These are phyloP conservation scores for Metschnikowia chrysomelidarum DNA, from an alignment of 805 yeast species.

Conservation along the genomic window DNA sequence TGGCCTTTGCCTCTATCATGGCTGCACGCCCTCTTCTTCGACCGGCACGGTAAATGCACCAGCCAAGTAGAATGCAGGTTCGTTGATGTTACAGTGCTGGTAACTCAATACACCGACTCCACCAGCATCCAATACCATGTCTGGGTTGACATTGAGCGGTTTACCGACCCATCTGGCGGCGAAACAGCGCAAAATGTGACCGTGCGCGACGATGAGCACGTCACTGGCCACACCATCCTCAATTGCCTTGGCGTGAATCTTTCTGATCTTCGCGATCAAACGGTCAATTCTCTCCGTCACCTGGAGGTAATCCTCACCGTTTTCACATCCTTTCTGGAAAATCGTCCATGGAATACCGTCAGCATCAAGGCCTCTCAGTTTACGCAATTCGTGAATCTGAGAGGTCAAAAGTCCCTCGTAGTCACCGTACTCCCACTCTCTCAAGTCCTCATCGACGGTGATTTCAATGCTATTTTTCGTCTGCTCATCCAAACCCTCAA, in stretches of 20 bases:
- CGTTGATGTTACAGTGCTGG: conserved; percentile 78
- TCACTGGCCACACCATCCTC: conserved; percentile 58
- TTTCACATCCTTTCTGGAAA: conserved; percentile 92
- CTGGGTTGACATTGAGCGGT: conserved; percentile 64
- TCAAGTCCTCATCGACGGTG: conserved; percentile 59
- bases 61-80: conserved; percentile 82
- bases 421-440: conserved; percentile 97
- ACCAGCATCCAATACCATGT: conserved; percentile 87
- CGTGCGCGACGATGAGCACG: conserved; percentile 85
- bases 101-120: conserved; percentile 91
- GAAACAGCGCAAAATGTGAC: conserved; percentile 86
- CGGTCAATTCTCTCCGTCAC: conserved; percentile 72
- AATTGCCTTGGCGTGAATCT: conserved; percentile 54
- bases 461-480: conserved; percentile 42
- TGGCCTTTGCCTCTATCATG: too few species aligned
- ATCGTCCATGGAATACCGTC: conserved; percentile 63
- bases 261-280: conserved; percentile 62
- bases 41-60: conserved; percentile 79
- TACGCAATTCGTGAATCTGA: conserved; percentile 63
- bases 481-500: conserved; percentile 47
- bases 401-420: conserved; percentile 80
- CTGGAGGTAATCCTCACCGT: conserved; percentile 70
- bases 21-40: conserved; percentile 47
- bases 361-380: conserved; percentile 50
- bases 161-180: conserved; percentile 83